Conservation (phyloP, 306 rosid genomes). For the Lablab purpureus region DNA sequence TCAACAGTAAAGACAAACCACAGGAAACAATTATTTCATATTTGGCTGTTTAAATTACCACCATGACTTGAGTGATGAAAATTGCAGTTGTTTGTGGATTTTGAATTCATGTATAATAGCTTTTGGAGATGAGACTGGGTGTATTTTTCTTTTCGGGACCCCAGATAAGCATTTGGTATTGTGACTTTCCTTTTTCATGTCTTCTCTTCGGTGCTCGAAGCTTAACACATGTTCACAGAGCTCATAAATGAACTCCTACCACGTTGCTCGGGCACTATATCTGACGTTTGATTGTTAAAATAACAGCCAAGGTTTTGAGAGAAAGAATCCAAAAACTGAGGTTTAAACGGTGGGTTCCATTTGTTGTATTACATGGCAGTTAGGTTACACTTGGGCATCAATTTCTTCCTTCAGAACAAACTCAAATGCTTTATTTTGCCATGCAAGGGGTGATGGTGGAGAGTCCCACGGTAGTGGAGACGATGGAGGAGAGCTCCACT, state of each 20-base stretch:
- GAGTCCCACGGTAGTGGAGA: slow-evolving; percentile 47
- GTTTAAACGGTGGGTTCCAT: neutral
- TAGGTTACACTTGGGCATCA: slow-evolving; percentile 20
- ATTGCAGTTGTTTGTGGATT: too few relatives aligned
- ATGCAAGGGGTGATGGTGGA: slow-evolving; percentile 37
- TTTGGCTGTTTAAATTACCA: neutral
- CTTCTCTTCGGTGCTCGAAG: neutral
- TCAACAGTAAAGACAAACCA: neutral
- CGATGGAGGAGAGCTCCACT: slow-evolving; percentile 50
- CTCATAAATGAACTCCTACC: neutral
- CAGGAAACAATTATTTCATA: neutral
- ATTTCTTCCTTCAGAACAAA: slow-evolving; percentile 48
- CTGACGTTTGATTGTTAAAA: neutral
- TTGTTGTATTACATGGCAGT: neutral
- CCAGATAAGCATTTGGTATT: too few relatives aligned
- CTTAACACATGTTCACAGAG: neutral
- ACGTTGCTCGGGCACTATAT: neutral
- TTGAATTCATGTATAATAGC: too few relatives aligned
- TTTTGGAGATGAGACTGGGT: too few relatives aligned
- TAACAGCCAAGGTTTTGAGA: too few relatives aligned
- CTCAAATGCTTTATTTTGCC: slow-evolving; percentile 43
- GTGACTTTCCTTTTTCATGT: neutral
- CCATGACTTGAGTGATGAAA: too few relatives aligned
- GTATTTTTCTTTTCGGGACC: too few relatives aligned
- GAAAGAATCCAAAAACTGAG: neutral